Evolutionary conservation across 108 stramenopile species (phyloP).

Genomic region (Licmophora abbreviata): DNA sequence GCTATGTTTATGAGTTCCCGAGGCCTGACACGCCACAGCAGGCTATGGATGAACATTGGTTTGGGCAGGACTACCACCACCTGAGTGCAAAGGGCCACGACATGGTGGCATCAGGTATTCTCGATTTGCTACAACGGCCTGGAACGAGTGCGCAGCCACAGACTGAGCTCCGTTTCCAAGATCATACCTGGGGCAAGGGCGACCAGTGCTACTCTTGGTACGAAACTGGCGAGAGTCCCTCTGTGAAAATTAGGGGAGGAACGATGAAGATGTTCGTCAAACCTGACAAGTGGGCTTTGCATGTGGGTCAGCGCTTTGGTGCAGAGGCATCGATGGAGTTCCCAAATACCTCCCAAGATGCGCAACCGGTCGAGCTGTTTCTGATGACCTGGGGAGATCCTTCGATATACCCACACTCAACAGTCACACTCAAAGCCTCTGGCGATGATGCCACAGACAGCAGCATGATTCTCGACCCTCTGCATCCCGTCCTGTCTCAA

Average conservation of each 20-base stretch:
- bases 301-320: neutral
- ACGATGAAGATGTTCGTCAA: neutral
- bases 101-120: conserved; percentile 1
- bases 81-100: conserved; percentile 1
- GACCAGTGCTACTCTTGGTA: conserved; percentile 9
- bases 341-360: neutral
- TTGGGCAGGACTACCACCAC: conserved; percentile 10
- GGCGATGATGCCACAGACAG: neutral
- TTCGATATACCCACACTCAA: neutral
- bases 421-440: neutral
- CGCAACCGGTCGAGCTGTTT: neutral
- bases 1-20: neutral
- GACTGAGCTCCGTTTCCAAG: neutral
- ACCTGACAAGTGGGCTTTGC: conserved; percentile 6
- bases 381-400: conserved; percentile 3
- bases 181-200: conserved; percentile 2
- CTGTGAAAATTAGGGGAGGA: conserved; percentile 2
- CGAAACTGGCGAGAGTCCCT: conserved; percentile 1
- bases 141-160: neutral
- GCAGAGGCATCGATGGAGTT: neutral
- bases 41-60: conserved; percentile 5
- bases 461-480: neutral
- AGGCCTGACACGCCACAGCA: neutral
- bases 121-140: neutral
- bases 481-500: neutral